phyloP scores from a whole-genome alignment of 345 rosid genomes.

The Eucalyptus erythrocorys region DNA sequence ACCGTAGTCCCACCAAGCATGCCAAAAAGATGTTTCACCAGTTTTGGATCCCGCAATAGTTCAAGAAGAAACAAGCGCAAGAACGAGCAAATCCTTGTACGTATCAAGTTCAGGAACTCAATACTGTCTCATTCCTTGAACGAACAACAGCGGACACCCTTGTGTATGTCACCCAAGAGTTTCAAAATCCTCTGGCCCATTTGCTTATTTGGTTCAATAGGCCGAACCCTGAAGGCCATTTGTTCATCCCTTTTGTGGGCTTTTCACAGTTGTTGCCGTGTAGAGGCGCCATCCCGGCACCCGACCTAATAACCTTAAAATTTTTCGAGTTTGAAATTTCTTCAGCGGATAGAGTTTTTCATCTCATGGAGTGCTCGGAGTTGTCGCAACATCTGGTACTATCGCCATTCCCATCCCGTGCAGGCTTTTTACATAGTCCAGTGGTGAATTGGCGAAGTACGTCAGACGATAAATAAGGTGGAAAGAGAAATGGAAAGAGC shows the following conservation, averaged over 20 bases:
- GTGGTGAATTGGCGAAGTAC: not conserved
- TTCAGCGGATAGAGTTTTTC: not conserved
- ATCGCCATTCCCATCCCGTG: not conserved
- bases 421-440: not conserved
- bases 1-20: too few species aligned
- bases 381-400: not conserved
- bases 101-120: not conserved
- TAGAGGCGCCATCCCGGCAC: not conserved
- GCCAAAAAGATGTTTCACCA: too few species aligned
- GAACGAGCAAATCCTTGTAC: not conserved
- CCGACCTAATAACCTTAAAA: not conserved
- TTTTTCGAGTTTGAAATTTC: not conserved
- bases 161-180: not conserved
- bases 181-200: not conserved
- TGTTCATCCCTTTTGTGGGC: not conserved
- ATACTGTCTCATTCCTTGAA: not conserved
- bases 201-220: not conserved
- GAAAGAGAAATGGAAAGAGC: not conserved
- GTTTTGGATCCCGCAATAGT: not conserved
- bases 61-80: not conserved
- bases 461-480: not conserved
- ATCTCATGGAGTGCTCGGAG: not conserved
- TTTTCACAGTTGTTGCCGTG: not conserved
- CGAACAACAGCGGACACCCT: not conserved
- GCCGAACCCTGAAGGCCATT: not conserved